Conservation (phyloP, 208 protist genomes). For the Vickermania ingenoplastis region DNA sequence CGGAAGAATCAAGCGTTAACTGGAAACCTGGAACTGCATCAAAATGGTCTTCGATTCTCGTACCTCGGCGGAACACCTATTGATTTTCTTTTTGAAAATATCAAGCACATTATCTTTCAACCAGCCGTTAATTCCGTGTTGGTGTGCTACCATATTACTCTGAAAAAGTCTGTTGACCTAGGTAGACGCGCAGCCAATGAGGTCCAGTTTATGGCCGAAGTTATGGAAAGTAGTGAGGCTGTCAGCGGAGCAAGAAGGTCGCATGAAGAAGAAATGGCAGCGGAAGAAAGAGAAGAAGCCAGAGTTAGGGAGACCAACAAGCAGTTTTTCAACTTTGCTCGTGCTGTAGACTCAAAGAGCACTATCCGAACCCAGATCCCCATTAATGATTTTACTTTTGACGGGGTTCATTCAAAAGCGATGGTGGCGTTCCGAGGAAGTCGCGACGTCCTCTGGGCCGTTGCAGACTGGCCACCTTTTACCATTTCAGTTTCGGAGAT, state of each 20-base stretch:
- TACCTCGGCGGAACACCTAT: constrained; percentile 67
- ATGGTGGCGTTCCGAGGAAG: constrained; percentile 71
- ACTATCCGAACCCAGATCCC: constrained; percentile 74
- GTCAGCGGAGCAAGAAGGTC: constrained; percentile 39
- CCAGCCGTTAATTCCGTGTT: constrained; percentile 84
- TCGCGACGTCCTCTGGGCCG: constrained; percentile 69
- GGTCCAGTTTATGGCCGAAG: constrained; percentile 95
- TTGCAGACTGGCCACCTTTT: constrained; percentile 89
- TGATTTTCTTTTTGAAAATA: constrained; percentile 94
- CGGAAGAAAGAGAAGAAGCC: constrained; percentile 63
- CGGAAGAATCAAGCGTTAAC: constrained; percentile 70
- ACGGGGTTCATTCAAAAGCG: constrained; percentile 66
- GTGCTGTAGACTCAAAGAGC: constrained; percentile 53
- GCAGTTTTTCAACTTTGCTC: constrained; percentile 74
- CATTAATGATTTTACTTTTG: constrained; percentile 72
- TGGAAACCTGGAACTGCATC: constrained; percentile 91
- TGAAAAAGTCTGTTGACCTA: constrained; percentile 94
- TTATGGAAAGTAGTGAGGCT: constrained; percentile 87
- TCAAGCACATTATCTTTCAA: constrained; percentile 97
- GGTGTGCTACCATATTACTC: constrained; percentile 95
- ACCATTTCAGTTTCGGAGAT: constrained; percentile 91
- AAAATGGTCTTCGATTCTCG: constrained; percentile 94
- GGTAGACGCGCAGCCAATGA: constrained; percentile 93
- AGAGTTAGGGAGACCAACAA: constrained; percentile 73
- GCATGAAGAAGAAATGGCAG: constrained; percentile 68